Conservation (phyloP, 2,329 filamentous ascomycete species). For the Aspergillus melleus region DNA sequence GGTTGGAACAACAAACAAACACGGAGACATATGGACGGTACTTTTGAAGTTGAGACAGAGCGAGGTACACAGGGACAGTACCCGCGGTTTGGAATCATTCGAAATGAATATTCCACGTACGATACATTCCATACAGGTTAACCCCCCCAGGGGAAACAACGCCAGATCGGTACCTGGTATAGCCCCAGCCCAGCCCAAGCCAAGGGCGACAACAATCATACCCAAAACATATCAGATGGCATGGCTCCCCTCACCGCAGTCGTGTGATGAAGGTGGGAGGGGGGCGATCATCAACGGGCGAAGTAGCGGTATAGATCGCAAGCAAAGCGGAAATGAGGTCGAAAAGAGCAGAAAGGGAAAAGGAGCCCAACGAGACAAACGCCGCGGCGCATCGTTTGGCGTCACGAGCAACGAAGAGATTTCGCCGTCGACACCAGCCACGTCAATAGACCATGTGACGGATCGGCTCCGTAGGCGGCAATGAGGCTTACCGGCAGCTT, state of each 20-base stretch:
- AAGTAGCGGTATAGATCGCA: constrained; percentile 22
- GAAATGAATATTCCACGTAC: background rate
- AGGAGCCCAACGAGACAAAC: background rate
- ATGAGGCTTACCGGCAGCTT: constrained; percentile 4
- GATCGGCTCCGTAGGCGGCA: too few relatives aligned
- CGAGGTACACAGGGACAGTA: background rate
- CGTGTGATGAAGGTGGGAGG: constrained; percentile 17
- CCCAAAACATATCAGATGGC: constrained; percentile 6
- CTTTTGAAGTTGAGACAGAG: background rate
- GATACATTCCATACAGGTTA: background rate
- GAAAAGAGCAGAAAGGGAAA: background rate
- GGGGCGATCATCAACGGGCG: constrained; percentile 7
- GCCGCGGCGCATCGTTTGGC: constrained; percentile 7
- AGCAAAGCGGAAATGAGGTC: background rate
- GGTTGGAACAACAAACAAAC: background rate
- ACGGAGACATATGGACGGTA: background rate
- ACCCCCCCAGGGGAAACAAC: background rate
- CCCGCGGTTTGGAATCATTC: background rate
- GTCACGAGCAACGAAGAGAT: constrained; percentile 8
- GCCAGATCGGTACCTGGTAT: background rate
- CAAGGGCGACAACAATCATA: too few relatives aligned
- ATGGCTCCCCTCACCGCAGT: constrained; percentile 10
- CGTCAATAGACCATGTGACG: constrained; percentile 13
- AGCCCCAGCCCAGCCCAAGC: background rate
- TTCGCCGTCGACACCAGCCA: constrained; percentile 4